Percentiles rank a stretch among this genome's conserved stretches.
phyloP scores from a whole-genome alignment of 2,329 filamentous ascomycete species.

The Byssochlamys sp. region DNA sequence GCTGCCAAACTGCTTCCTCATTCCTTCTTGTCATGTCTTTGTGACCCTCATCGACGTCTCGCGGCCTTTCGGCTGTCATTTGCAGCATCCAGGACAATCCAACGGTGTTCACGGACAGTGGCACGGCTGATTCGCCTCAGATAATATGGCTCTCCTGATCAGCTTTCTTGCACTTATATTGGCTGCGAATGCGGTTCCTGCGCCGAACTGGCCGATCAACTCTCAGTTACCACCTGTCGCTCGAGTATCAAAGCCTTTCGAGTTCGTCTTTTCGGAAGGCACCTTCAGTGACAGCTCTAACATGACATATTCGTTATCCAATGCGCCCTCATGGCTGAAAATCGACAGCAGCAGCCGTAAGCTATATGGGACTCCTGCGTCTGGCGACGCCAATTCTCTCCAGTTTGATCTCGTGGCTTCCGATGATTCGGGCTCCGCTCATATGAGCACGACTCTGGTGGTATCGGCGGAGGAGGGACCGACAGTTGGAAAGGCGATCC shows the following conservation, averaged over 20 bases:
- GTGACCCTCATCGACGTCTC: neutral
- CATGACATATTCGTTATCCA: constrained; percentile 58
- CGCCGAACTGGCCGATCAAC: constrained; percentile 63
- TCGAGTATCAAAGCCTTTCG: constrained; percentile 49
- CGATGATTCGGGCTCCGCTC: constrained; percentile 54
- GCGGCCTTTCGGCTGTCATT: neutral
- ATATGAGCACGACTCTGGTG: constrained; percentile 60
- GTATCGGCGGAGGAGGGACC: constrained; percentile 46
- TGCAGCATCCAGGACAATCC: constrained; percentile 1
- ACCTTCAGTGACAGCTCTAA: constrained; percentile 57
- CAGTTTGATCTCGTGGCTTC: constrained; percentile 60
- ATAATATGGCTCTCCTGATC: constrained; percentile 19
- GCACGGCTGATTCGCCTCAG: constrained; percentile 9
- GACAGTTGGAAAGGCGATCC: constrained; percentile 22
- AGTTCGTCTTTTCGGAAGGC: constrained; percentile 38
- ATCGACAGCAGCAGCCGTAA: constrained; percentile 56
- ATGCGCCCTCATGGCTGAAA: constrained; percentile 63
- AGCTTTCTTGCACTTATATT: constrained; percentile 17
- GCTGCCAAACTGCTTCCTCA: neutral
- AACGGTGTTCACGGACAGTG: constrained; percentile 8
- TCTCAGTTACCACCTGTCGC: constrained; percentile 75
- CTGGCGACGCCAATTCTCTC: constrained; percentile 48
- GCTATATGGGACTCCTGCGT: constrained; percentile 60
- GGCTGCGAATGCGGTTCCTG: constrained; percentile 26
- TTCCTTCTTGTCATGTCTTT: neutral